Evolutionary conservation across 2,329 filamentous ascomycete genomes (phyloP), one percentile per base, ranked within the genome.

Genomic region (Venturia oleaginea): DNA sequence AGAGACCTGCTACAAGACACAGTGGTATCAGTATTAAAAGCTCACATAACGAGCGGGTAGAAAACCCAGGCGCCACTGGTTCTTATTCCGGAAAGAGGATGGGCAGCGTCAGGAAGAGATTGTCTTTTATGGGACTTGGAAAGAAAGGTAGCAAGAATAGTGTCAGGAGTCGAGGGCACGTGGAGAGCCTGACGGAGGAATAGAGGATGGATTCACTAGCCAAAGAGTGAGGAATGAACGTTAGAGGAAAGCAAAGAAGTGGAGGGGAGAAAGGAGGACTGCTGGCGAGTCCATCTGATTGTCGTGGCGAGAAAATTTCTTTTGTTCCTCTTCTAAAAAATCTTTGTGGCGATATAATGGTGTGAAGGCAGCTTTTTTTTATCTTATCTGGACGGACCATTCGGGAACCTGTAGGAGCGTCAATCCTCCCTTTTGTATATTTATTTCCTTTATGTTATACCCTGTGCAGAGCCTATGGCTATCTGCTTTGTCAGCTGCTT

Each of bases 71-170:
- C 71, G 30, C 72, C 74, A 71, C 27, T n/a, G 30, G 46, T 27
- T 51, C 51, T 7, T 57, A 83, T 83, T 17, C 43, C 5, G 57
- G 57, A 10, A 57, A 22, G 24, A 73, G 69, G 38, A 70, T 70
- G 62, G 84, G 83, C 42, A 88, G 86, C 65, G 84, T 95, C 68
- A 86, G 87, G 76, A 93, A 91, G 78, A 79, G 91, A 71, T 80
- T 95, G 68, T 94, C 90, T 73, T 79, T 92, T 70, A 79, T 95
- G 71, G 90, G 88, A 73, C 81, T 92, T 61, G 87, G 88, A 37
- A 87, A 86, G 73, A 91, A 89, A 77, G 79, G 78, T 57, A 85
- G 83, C 71, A 87, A 85, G 73, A 77, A 71, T 65, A 82, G 78
- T 72, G 79, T 76, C 74, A 67, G 30, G 51, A 59, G 43, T 22